Evolutionary conservation across 1,284 basidiomycete species (phyloP), one percentile per base, ranked within the genome.

Genomic region (Earliella scabrosa): DNA sequence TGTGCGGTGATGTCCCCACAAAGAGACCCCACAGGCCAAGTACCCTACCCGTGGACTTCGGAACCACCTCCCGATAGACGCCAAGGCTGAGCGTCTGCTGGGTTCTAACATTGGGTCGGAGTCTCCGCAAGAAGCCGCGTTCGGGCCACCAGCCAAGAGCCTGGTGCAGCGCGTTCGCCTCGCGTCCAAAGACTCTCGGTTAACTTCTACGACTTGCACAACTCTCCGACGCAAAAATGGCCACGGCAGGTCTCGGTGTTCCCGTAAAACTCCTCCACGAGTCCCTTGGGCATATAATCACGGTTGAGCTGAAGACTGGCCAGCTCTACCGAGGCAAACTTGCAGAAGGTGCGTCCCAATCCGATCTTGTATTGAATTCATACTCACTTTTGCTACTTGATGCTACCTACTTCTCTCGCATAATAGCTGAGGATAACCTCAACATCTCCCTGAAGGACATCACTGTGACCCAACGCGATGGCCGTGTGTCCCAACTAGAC

Each of bases 371-470:
- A 10, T 41, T 43, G 21, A 41, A 20, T 36, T n/a, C 3, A 38
- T 31, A 26, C 34, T 38, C 41, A 40, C 54, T 16, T 39, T 16
- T 34, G 53, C 55, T 60, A 66, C 56, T 43, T 44, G 59, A 35
- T 21, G 3, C 64, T 66, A 2, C 18, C 31, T 34, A 13, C 40
- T 16, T 4, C 41, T 56, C 75, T n/a, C n/a, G n/a, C n/a, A n/a
- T n/a, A n/a, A n/a, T n/a, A 99, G 97, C 97, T 63, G 97, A 99
- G 77, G 97, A 99, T 73, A 98, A 97, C 70, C 81, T 99, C 49
- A 99, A 99, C 77, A 95, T 99, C 70, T 95, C 96, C 1, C 75
- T 99, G 65, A 95, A 88, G 74, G 95, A 98, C 62, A 97, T 99
- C 69, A 98, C 97, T 21, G 97, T 98, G 23, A 99, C 97, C 11